These are phyloP conservation scores for Saccharomycopsis microspora DNA, from an alignment of 805 yeast species.

Conservation along the genomic window DNA sequence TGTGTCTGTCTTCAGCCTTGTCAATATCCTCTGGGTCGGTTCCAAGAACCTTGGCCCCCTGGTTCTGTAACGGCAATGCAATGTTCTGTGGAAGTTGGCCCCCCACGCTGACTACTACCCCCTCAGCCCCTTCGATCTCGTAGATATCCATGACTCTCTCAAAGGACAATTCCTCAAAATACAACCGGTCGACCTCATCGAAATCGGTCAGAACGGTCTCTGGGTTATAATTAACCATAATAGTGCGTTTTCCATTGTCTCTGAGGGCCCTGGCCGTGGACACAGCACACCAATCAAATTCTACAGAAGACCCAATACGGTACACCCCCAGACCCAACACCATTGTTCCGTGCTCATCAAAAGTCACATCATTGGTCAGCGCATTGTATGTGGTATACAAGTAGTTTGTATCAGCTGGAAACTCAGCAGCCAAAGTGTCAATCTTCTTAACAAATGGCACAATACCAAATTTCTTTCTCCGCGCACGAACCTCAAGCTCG, in stretches of 20 bases:
- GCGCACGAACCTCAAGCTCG: conserved; percentile 74
- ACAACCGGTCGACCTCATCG: conserved; percentile 95
- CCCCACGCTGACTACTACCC: conserved; percentile 93
- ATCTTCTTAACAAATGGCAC: conserved; percentile 92
- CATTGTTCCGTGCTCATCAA: conserved; percentile 84
- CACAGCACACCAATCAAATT: conserved; percentile 99
- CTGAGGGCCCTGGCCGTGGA: conserved; percentile 91
- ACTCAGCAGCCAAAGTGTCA: conserved; percentile 96
- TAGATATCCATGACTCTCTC: conserved; percentile 97
- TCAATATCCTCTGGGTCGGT: conserved; percentile 92
- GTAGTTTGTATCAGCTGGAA: conserved; percentile 95
- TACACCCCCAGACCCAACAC: conserved; percentile 98
- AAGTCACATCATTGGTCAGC: conserved; percentile 67
- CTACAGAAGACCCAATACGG: conserved; percentile 97
- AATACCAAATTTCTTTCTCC: conserved; percentile 71
- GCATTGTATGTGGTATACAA: conserved; percentile 95
- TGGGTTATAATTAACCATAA: conserved; percentile 96
- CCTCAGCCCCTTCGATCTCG: conserved; percentile 80
- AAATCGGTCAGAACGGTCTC: conserved; percentile 98
- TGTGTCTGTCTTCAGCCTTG: conserved; percentile 97
- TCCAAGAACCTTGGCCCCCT: conserved; percentile 85
- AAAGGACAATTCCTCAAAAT: conserved; percentile 88
- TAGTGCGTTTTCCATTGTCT: conserved; percentile 75
- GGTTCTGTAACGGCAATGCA: conserved; percentile 68
- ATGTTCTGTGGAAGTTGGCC: conserved; percentile 98